Conservation (phyloP, 805 yeast genomes). For the Wickerhamiella brachini region DNA sequence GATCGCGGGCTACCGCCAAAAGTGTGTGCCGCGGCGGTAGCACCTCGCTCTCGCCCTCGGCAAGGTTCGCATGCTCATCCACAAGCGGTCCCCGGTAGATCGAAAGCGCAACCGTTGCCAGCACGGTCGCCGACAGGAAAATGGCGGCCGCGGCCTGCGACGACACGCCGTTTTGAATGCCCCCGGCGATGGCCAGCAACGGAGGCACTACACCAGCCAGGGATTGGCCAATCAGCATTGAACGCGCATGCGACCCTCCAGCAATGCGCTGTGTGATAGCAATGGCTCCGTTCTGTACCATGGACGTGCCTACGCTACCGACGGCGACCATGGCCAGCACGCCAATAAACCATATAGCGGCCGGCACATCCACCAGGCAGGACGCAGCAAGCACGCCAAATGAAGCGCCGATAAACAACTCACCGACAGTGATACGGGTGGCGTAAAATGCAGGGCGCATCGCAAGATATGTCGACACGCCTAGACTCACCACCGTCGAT, state of each 20-base stretch:
- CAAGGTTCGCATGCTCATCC: slow-evolving; percentile 7
- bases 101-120: slow-evolving; percentile 6
- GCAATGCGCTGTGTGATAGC: slow-evolving; percentile 57
- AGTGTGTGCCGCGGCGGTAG: not conserved
- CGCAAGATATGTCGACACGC: slow-evolving; percentile 47
- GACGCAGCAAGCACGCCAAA: slow-evolving; percentile 36
- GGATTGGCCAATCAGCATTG: slow-evolving; percentile 89
- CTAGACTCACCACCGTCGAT: slow-evolving; percentile 55
- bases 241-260: slow-evolving; percentile 24
- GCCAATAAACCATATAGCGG: slow-evolving; percentile 22
- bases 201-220: slow-evolving; percentile 89
- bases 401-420: slow-evolving; percentile 39
- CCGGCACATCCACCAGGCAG: slow-evolving; percentile 10
- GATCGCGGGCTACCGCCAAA: slow-evolving; percentile 5
- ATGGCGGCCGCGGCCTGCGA: slow-evolving; percentile 35
- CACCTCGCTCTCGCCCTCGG: slow-evolving; percentile 5
- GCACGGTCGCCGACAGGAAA: slow-evolving; percentile 23
- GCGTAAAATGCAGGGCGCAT: slow-evolving; percentile 51
- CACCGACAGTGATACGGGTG: slow-evolving; percentile 46
- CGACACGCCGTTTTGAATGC: slow-evolving; percentile 32
- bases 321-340: slow-evolving; percentile 42
- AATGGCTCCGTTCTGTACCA: slow-evolving; percentile 82
- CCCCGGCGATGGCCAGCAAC: slow-evolving; percentile 37
- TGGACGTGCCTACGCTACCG: slow-evolving; percentile 63
- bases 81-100: slow-evolving; percentile 7